Evolutionary conservation across 192 early-diverging fungal species (phyloP), one percentile per base, ranked within the genome.

Genomic region (Rhizophlyctis rosea): DNA sequence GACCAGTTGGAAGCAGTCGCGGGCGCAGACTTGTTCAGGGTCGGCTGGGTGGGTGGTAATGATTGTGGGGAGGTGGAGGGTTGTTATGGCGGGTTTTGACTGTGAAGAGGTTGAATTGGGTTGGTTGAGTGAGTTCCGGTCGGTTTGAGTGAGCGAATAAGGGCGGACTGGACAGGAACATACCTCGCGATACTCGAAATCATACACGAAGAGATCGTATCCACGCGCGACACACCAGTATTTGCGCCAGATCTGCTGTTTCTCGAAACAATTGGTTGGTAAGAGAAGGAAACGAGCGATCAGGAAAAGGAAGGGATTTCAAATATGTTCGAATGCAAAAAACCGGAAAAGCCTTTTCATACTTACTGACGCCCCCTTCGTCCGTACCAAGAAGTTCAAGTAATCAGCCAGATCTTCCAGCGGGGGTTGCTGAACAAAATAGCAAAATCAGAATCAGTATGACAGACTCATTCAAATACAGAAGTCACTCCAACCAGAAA

Each of bases 181-280:
- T 54, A 74, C 72, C 68, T 74, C 72, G 27, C 63, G 70, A 50
- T 77, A 77, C 57, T 77, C 75, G 64, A 77, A 77, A 44, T 77
- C 72, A 56, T 59, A 77, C 16, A 77, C 36, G 13, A 55, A 32
- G 28, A 77, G 39, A n/a, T 67, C 61, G 34, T 63, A 57, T 4
- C 71, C 63, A 11, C 61, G 28, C 9, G 75, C 59, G 3, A 77
- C 59, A 34, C 59, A 63, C 75, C 75, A 77, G 54, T 77, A 77
- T 34, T 77, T 77, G 61, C 70, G 65, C 75, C 75, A 77, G 50
- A 74, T 70, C 75, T 76, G 31, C 9, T 30, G 24, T 18, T 34
- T 18, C 16, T 29, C 0, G 25, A 67, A 1, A 69, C 55, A 64
- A 11, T 21, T 36, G n/a, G 13, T 28, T 36, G 4, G 27, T 25